Evolutionary conservation across 2,329 filamentous ascomycete genomes (phyloP), one percentile per base, ranked within the genome.

Genomic region (Fusarium sp.): DNA sequence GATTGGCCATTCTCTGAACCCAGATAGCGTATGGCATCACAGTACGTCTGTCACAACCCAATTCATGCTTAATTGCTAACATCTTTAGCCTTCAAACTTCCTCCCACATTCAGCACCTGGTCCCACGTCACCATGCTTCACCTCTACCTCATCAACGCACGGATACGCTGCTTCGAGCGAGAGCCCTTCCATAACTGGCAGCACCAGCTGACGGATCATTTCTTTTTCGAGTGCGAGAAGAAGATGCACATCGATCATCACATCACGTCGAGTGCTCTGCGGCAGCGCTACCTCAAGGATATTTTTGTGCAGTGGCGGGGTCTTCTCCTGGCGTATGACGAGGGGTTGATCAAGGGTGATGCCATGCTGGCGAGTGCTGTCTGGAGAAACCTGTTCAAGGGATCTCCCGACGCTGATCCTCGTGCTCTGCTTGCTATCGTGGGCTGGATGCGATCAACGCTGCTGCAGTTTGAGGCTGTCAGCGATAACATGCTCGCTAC

Each of bases 101-200:
- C 90, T 35, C 94, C 95, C 1, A 98, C 95, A 0, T 99, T 99
- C 84, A 95, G 92, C 81, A 96, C 94, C 66, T 99, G 97, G 97
- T 94, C 95, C 22, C 95, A 98, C 84, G 92, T 98, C 52, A 97
- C 95, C 38, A 97, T 98, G 88, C 89, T 99, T 68, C 96, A 99
- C 86, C 93, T 99, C 89, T 98, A 98, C 87, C 89, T 98, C 68
- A 84, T 98, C 69, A 93, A 94, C 65, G 93, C 94, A 56, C 93
- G 95, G 66, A 86, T 98, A 77, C 93, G 97, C 74, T 92, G 92
- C 82, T 90, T 98, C 77, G 92, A 94, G 25, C 86, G 87, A 63
- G 89, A 92, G 25, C 87, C 90, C 75, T 91, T 93, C 76, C 88
- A 90, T 70, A 89, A 90, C 66, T 98, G 95, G 91, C 94, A 97